Conservation (phyloP, 2,329 filamentous ascomycete genomes). For the Myriosclerotinia duriaeana region DNA sequence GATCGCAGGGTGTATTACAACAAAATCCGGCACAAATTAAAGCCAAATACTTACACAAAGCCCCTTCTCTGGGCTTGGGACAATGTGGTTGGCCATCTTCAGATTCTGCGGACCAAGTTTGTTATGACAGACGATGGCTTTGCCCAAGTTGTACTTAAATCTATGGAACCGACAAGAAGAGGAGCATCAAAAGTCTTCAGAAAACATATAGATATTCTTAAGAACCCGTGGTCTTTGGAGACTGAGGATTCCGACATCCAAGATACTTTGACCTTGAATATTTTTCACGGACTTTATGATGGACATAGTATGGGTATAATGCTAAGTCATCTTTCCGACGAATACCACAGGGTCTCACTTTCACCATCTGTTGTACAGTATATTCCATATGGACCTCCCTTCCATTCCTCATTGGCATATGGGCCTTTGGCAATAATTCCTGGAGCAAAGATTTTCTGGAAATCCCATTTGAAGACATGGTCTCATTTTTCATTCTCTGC, state of each 20-base stretch:
- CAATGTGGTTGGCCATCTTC: conserved; percentile 49
- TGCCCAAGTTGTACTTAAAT: conserved; percentile 66
- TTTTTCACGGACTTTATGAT: conserved; percentile 88
- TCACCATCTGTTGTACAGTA: conserved; percentile 14
- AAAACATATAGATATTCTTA: conserved; percentile 35
- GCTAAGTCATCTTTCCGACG: conserved; percentile 55
- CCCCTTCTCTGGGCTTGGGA: conserved; percentile 59
- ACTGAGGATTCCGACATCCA: neutral
- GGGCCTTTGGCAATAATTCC: conserved; percentile 60
- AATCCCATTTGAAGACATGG: conserved; percentile 35
- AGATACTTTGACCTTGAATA: conserved; percentile 57
- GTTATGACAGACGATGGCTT: conserved; percentile 71
- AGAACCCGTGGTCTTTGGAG: conserved; percentile 32
- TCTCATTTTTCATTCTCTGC: conserved; percentile 25
- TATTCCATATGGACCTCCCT: conserved; percentile 50
- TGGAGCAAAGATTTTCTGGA: conserved; percentile 67
- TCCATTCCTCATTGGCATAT: conserved; percentile 64
- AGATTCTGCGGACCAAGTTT: conserved; percentile 73
- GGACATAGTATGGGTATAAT: conserved; percentile 73
- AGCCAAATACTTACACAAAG: conserved; percentile 45
- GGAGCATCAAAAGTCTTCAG: neutral
- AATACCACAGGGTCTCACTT: conserved; percentile 46
- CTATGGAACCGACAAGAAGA: conserved; percentile 31
- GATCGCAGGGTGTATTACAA: conserved; percentile 71
- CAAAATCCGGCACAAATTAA: conserved; percentile 62